Base-by-base conservation (phyloP, 176 grass and related monocot genomes). In the Bolboschoenus planiculmis region DNA sequence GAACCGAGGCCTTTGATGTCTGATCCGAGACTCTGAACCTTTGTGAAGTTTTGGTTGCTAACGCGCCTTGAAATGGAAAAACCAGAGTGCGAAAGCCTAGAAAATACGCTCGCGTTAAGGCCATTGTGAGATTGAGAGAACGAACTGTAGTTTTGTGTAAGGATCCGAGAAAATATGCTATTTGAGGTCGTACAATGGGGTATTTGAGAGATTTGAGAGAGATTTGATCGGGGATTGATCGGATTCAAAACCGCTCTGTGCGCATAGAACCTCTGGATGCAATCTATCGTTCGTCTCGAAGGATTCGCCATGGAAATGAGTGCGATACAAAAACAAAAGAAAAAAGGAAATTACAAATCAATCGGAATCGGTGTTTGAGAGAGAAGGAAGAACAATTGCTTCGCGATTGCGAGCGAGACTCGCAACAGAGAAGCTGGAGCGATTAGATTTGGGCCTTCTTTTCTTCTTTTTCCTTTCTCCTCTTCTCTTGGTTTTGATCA, bases 1-100 rank as follows among this genome's bases (percentile, higher is more conserved):
- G 63, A 40, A 34, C 56, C 81, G 2, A 90, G 84, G 29, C 92
- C 96, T 85, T 88, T 98, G 48, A 90, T 83, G 30, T 92, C 90
- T 31, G 75, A 80, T 39, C 92, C 91, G 18, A 95, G 83, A 59
- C 82, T 78, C 20, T 82, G 65, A 34, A 90, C 54, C 85, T 88
- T 88, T 33, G 72, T 54, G 3, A 51, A 37, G 4, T 21, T 79
- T 74, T 53, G 62, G 16, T 48, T 74, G n/a, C 50, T 60, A 56
- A 77, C 18, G 80, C 56, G 82, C 82, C 55, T 47, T 24, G 87
- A 85, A 64, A 62, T 64, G 27, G 64, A 66, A 47, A 78, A 55
- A 36, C 80, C 81, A 35, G 70, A 55, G 2, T 20, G 73, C 1
- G 51, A 40, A 84, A 47, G 23, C 81, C 68, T 43, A n/a, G 11